Conservation (phyloP, 768 basidiomycete species). For the Royoungia palumana region DNA sequence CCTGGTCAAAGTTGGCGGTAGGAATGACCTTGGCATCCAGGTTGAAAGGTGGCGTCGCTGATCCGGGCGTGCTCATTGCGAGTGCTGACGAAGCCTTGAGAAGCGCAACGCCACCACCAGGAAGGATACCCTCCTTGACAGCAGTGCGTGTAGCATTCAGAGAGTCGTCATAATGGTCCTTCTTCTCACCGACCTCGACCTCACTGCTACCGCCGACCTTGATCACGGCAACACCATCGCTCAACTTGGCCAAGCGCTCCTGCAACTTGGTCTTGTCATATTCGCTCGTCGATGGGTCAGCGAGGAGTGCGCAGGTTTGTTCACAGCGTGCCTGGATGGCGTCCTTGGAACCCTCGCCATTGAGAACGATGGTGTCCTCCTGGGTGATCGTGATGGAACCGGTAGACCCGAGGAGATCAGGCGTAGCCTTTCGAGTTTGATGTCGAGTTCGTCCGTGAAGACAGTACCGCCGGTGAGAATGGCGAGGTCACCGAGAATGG, state of each 20-base stretch:
- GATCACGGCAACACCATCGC: conserved; percentile 97
- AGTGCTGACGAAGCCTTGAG: conserved; percentile 81
- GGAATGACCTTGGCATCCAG: conserved; percentile 64
- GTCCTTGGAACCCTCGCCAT: conserved; percentile 90
- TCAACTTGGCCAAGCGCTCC: conserved; percentile 94
- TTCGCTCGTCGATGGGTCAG: conserved; percentile 83
- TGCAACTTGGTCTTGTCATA: conserved; percentile 95
- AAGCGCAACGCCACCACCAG: conserved; percentile 92
- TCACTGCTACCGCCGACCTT: conserved; percentile 92
- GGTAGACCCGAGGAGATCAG: conserved; percentile 86
- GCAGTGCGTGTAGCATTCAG: conserved; percentile 98
- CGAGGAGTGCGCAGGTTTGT: conserved; percentile 83
- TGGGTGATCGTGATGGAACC: conserved; percentile 94
- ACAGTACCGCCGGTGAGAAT: conserved; percentile 98
- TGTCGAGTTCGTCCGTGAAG: conserved; percentile 94
- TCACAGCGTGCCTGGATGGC: conserved; percentile 91
- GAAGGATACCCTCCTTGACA: conserved; percentile 97
- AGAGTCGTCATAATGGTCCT: conserved; percentile 97
- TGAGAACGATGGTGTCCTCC: conserved; percentile 95
- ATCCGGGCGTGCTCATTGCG: conserved; percentile 47
- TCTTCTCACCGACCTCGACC: conserved; percentile 99
- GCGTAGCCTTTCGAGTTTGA: conserved; percentile 91
- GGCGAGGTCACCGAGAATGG: conserved; percentile 93
- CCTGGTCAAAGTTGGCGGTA: conserved; percentile 94
- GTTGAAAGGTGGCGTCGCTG: conserved; percentile 44